Base-by-base conservation (phyloP, 306 rosid species). In the Fragaria nilgerrensis region DNA sequence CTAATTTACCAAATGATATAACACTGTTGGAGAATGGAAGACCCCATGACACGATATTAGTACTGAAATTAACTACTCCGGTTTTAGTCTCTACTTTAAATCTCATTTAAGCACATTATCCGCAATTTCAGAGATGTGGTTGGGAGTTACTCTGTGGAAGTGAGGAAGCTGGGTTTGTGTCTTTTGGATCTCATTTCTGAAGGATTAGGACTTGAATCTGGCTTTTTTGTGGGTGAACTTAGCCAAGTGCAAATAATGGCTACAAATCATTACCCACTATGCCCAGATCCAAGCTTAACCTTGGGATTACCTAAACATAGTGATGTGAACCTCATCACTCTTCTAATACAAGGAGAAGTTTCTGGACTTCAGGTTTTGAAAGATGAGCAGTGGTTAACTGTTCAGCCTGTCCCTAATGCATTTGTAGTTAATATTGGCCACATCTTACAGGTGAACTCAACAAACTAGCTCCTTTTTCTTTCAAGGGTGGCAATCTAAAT, bases 361-460 rank as follows among this genome's bases (percentile, higher is more conserved):
- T 34, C 56, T 67, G 76, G 81, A 12, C 76, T 83, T 55, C 91
- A 88, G 70, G 85, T 90, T 47, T 80, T 82, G 50, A 87, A 85
- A 36, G 90, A 84, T 79, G 86, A 55, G 0, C 56, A 85, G 72
- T 88, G 92, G 96, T 66, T 88, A 47, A 76, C 2, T 16, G 72
- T 88, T 82, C 25, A 86, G 1, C 96, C 92, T 49, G 63, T 85
- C 81, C 83, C 86, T 32, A 34, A 80, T 10, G 87, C 86, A 48
- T 79, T 90, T 73, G 91, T 88, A 16, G 84, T 88, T 25, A 86
- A 88, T 77, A 66, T 83, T 43, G 95, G 90, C 55, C 65, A 77
- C 17, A 77, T 83, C 74, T 56, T 88, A 36, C 87, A 85, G 86
- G 74, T 78, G 23, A 36, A 36, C 39, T 36, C 39, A 22, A 4